Evolutionary conservation across 2,329 filamentous ascomycete species (phyloP), one percentile per base, ranked within the genome.

Genomic region (Sporothrix curviconia): DNA sequence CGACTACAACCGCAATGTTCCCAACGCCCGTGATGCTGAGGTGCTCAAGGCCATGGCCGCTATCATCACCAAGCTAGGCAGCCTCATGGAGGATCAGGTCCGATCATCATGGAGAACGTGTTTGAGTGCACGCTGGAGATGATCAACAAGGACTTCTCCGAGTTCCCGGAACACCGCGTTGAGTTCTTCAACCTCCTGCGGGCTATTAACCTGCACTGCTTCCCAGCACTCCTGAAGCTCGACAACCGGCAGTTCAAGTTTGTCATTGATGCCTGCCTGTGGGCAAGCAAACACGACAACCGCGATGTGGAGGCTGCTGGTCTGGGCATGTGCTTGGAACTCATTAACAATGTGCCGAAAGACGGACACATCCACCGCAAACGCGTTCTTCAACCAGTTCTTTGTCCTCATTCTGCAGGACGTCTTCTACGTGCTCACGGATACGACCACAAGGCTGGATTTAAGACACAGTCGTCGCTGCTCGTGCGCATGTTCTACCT

Each of bases 141-240:
- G 94, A 99, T 99, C 76, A 99, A 97, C 83, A 99, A 99, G 76
- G 94, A 99, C 73, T 99, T 99, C 74, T 96, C 95, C 47, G 94
- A 99, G 70, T 99, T 95, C 72, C 94, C 94, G 0, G 94, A 99
- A 72, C 94, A 99, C 70, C 88, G 95, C 58, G 94, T 99, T n/a
- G 92, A 97, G 72, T 99, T 99, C 74, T 99, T 99, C 82, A 96
- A 96, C 73, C 83, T 99, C 24, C 81, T 99, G 37, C 84, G 95
- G 64, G 90, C 92, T 14, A 97, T 99, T 75, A 99, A 99, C 72
- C 77, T 97, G 49, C 90, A 95, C 71, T 99, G 94, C 74, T 99
- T 99, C 85, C 90, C 90, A 49, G 84, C 94, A 1, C 81, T 99
- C 22, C 80, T 99, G 64, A 95, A 95, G 73, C 84, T 99, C 34